Evolutionary conservation across 1,284 basidiomycete genomes (phyloP), one percentile per base, ranked within the genome.

Genomic region (Rhodotorula sp.): DNA sequence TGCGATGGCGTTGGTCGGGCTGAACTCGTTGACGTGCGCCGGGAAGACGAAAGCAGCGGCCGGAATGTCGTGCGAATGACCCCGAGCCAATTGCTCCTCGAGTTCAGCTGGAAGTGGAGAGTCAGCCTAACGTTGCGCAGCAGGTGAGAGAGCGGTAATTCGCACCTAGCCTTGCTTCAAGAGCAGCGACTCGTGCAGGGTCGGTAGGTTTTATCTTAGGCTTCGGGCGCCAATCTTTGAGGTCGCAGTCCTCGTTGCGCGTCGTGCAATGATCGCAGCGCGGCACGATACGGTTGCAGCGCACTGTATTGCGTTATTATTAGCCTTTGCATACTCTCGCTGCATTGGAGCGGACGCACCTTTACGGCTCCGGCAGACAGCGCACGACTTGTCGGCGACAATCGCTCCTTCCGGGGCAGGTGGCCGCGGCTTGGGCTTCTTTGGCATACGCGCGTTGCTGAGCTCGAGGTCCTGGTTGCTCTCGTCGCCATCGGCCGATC

Each of bases 171-270:
- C 66, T 42, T n/a, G 55, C 55, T 25, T 67, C 66, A 13, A 67
- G 57, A 25, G n/a, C 78, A 74, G 64, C 73, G 60, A 53, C 75
- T 55, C 61, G 66, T 7, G 27, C 45, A n/a, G 64, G 79, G 75
- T 53, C 79, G 77, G 65, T 73, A 5, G 62, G 27, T 45, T 64
- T 64, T 27, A 56, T 7, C 25, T 64, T 64, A 13, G 62, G 62
- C 23, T 48, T 55, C 17, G 62, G 62, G 34, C 49, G 48, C 62
- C 62, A 64, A 21, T 55, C 54, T 25, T 23, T 42, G 10, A 64
- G 27, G 45, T 64, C 62, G 46, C 71, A 72, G 23, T 66, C 61
- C 57, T 72, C 71, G 16, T 19, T 42, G 19, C 71, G 49, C 23
- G 59, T 42, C 1, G 25, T 55, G 52, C 71, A 72, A 52, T 72